Percentiles rank a stretch among this genome's conserved stretches.
phyloP scores from a whole-genome alignment of 306 rosid genomes.

The Rosa persica region DNA sequence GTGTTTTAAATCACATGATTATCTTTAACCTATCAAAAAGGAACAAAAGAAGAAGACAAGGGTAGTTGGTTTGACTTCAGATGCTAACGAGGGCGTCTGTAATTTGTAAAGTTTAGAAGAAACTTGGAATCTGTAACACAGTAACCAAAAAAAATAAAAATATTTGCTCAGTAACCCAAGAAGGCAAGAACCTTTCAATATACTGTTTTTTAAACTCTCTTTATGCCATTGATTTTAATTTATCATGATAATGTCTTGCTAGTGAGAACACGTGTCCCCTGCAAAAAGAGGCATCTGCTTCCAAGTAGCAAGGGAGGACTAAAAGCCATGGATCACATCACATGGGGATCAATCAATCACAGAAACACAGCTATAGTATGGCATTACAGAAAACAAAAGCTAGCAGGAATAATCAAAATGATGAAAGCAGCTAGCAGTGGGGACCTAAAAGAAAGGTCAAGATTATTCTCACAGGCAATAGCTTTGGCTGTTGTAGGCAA shows the following conservation, averaged over 20 bases:
- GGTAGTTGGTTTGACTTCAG: neutral
- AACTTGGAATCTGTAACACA: neutral
- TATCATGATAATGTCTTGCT: neutral
- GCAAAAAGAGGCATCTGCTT: constrained; percentile 10
- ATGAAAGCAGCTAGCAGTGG: constrained; percentile 2
- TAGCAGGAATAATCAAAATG: constrained; percentile 19
- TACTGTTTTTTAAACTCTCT: too few relatives aligned
- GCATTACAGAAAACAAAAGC: constrained; percentile 34
- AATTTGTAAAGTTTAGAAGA: neutral
- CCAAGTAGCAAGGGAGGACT: constrained; percentile 19
- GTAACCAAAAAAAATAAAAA: neutral
- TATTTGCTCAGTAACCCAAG: neutral
- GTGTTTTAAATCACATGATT: neutral
- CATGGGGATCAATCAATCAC: constrained; percentile 32
- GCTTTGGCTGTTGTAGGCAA: neutral
- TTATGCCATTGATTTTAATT: neutral
- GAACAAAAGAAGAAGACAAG: neutral
- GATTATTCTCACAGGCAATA: constrained; percentile 9
- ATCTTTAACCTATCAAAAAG: neutral
- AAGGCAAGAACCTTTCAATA: neutral
- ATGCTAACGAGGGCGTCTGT: neutral
- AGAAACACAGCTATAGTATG: constrained; percentile 9
- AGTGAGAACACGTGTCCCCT: constrained; percentile 21
- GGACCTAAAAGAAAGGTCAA: constrained; percentile 22
- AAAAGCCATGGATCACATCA: constrained; percentile 26